Conservation (phyloP, 345 rosid species). For the Sisymbrium irio region DNA sequence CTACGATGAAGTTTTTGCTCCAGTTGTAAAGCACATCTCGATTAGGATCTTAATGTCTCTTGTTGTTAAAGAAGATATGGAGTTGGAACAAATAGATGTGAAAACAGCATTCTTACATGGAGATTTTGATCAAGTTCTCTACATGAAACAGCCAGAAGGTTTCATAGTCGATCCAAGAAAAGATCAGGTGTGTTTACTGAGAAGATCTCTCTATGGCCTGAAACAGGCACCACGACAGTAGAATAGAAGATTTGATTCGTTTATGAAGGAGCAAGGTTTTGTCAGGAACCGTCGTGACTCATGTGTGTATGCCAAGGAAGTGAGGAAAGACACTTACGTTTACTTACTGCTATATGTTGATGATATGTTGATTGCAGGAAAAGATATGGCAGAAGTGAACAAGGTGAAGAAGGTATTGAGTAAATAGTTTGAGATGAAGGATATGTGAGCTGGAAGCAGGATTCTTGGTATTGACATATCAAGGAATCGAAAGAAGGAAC, state of each 20-base stretch:
- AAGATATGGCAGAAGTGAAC: neutral
- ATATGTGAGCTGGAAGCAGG: neutral
- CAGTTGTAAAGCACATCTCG: neutral
- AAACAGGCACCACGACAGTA: neutral
- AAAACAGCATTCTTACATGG: neutral
- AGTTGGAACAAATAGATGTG: neutral
- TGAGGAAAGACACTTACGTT: neutral
- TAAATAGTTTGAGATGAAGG: neutral
- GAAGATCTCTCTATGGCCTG: neutral
- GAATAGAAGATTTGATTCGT: neutral
- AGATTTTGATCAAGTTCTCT: neutral
- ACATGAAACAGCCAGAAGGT: neutral
- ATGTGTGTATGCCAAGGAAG: neutral
- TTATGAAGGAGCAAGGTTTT: neutral
- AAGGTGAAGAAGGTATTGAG: neutral
- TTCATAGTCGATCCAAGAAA: neutral
- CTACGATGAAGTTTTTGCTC: neutral
- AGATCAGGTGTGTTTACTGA: neutral
- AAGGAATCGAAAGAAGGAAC: neutral
- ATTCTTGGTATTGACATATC: neutral
- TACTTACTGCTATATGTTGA: too few species aligned
- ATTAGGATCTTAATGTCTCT: neutral
- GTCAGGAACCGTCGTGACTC: neutral
- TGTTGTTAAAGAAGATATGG: neutral
- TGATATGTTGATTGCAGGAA: neutral